Percentiles rank a stretch among this genome's conserved stretches.
phyloP scores from a whole-genome alignment of 2,329 filamentous ascomycete genomes.

The Cladosporium phlei region DNA sequence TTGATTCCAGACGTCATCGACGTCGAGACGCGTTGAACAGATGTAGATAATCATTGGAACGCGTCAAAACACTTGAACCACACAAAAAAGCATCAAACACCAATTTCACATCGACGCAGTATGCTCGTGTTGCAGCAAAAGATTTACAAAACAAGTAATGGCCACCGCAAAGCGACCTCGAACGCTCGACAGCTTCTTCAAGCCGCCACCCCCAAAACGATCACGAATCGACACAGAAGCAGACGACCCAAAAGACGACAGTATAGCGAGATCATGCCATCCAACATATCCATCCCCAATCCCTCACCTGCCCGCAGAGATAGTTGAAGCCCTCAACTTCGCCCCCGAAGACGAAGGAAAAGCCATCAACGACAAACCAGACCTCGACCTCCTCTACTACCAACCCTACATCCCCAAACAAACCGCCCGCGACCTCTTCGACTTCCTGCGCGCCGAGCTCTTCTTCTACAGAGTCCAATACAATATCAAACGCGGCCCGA shows the following conservation, averaged over 20 bases:
- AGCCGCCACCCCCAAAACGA: slow-evolving; percentile 43
- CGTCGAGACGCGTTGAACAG: too few relatives aligned
- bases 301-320: slow-evolving; percentile 41
- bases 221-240: slow-evolving; percentile 29
- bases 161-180: slow-evolving; percentile 47
- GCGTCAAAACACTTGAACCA: too few relatives aligned
- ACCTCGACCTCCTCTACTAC: slow-evolving; percentile 71
- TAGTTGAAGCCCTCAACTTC: slow-evolving; percentile 40
- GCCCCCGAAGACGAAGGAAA: slow-evolving; percentile 46
- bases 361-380: slow-evolving; percentile 60
- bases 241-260: slow-evolving; percentile 12
- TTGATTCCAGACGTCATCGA: too few relatives aligned
- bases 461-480: slow-evolving; percentile 50
- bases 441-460: slow-evolving; percentile 65
- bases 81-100: too few relatives aligned
- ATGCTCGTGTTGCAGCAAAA: too few relatives aligned
- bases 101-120: too few relatives aligned
- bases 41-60: too few relatives aligned
- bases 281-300: slow-evolving; percentile 51
- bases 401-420: slow-evolving; percentile 63
- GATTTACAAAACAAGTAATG: too few relatives aligned
- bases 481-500: slow-evolving; percentile 61
- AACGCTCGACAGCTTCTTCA: slow-evolving; percentile 67
- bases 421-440: slow-evolving; percentile 57
- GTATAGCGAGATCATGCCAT: slow-evolving; percentile 37